Conservation (phyloP, 1,139 yeast genomes). For the Candida sp. region DNA sequence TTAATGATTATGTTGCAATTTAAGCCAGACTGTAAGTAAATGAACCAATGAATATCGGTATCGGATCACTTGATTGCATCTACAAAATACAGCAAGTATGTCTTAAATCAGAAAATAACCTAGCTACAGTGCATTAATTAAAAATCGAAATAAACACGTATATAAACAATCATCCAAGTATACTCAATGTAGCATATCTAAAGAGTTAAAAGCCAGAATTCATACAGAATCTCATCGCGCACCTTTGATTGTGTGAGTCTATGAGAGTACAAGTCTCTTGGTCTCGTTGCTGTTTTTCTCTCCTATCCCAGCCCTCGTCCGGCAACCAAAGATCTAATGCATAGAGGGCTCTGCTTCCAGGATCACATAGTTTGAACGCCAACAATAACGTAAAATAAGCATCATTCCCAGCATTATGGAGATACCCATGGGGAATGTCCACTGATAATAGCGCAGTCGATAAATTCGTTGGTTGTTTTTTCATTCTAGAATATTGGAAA, state of each 20-base stretch:
- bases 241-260: too few species aligned
- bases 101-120: neutral
- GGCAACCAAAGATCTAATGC: slow-evolving; percentile 19
- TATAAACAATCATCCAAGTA: too few species aligned
- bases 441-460: slow-evolving; percentile 48
- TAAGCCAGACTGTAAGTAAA: too few species aligned
- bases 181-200: too few species aligned
- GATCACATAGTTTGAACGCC: slow-evolving; percentile 53
- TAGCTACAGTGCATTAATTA: too few species aligned
- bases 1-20: too few species aligned
- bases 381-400: slow-evolving; percentile 64
- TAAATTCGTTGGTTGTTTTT: slow-evolving; percentile 44
- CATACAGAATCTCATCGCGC: too few species aligned
- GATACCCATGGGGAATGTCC: slow-evolving; percentile 55
- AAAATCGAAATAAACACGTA: too few species aligned
- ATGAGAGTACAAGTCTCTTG: too few species aligned
- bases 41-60: too few species aligned
- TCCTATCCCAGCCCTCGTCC: slow-evolving; percentile 2
- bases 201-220: neutral
- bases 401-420: slow-evolving; percentile 86
- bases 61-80: too few species aligned
- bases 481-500: slow-evolving; percentile 24
- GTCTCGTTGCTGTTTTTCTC: neutral
- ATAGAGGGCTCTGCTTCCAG: slow-evolving; percentile 32
- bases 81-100: too few species aligned